Evolutionary conservation across 1,284 basidiomycete species (phyloP), one percentile per base, ranked within the genome.

Genomic region (Abortiporus biennis): DNA sequence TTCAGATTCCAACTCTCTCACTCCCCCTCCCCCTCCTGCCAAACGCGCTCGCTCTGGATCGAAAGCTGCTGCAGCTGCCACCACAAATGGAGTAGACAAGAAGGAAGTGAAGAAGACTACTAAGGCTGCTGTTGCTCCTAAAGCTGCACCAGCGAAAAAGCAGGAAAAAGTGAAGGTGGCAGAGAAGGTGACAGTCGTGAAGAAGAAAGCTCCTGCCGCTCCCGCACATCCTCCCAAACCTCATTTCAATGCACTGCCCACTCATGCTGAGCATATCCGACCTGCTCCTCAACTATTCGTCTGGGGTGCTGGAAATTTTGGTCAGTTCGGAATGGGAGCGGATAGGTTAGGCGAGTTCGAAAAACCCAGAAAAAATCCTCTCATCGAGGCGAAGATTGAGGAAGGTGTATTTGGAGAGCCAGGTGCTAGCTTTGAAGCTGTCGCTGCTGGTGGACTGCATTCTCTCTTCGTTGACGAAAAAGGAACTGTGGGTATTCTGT

Each of bases 221-320:
- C 44, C 53, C 31, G 46, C 38, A 45, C 63, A 46, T 54, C 57
- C 47, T 32, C 11, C 34, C 9, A 37, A 30, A 12, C 35, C 24
- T 3, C 34, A 27, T 4, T 73, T 81, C 52, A 84, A 82, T 49
- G 62, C 75, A 3, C 66, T 85, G 1, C 81, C 80, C 9, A 63
- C 66, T 11, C 69, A 75, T 21, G 69, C 72, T 9, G 54, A 62
- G 37, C 72, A 72, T 42, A 12, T 39, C 9, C 70, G 80, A 37
- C 83, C 83, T 15, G 64, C 75, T 25, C 69, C 77, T 17, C 70
- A 78, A 32, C 66, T 90, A 9, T 90, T 90, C 50, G 80, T 78
- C 3, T 93, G 86, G 78, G 91, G 91, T n/a, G 73, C 79, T 20
- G 90, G 89, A 27, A 90, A 92, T 63, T 87, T 87, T 65, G 90